phyloP scores from a whole-genome alignment of 768 basidiomycete genomes.

The Neoboletus subvelutipes region DNA sequence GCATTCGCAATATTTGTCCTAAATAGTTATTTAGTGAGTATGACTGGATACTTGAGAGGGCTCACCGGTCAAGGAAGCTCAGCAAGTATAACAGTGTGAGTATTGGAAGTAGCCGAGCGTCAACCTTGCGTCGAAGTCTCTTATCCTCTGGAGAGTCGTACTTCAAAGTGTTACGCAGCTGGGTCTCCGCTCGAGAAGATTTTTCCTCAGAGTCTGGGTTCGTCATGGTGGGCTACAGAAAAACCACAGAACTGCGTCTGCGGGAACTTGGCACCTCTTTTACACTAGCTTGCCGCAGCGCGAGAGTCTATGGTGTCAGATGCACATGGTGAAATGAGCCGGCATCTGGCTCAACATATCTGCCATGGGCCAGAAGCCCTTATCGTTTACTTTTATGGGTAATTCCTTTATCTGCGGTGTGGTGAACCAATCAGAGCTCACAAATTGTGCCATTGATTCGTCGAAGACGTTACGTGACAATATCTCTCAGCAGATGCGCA shows the following conservation, averaged over 20 bases:
- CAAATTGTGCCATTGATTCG: not conserved
- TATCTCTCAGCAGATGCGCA: not conserved
- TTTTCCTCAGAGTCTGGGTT: conserved; percentile 10
- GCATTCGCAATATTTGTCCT: conserved; percentile 42
- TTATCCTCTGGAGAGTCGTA: conserved; percentile 18
- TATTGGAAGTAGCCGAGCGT: conserved; percentile 38
- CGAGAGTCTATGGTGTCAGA: conserved; percentile 8
- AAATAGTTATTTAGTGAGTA: not conserved
- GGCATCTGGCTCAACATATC: not conserved
- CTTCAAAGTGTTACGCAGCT: not conserved
- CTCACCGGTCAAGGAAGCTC: conserved; percentile 42
- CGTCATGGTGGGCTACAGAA: conserved; percentile 5
- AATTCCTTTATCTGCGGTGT: not conserved
- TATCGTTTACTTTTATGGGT: not conserved
- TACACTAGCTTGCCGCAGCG: not conserved
- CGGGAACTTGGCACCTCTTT: not conserved
- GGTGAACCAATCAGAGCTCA: not conserved
- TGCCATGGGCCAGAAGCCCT: no score
- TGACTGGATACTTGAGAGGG: not conserved
- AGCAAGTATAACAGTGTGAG: conserved; percentile 41
- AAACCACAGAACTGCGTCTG: not conserved
- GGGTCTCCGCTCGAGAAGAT: conserved; percentile 6
- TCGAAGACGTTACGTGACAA: not conserved
- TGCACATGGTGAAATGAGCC: not conserved
- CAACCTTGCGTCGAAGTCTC: conserved; percentile 35